phyloP scores from a whole-genome alignment of 1,284 basidiomycete genomes.

The Cutaneotrichosporon arboriforme region DNA sequence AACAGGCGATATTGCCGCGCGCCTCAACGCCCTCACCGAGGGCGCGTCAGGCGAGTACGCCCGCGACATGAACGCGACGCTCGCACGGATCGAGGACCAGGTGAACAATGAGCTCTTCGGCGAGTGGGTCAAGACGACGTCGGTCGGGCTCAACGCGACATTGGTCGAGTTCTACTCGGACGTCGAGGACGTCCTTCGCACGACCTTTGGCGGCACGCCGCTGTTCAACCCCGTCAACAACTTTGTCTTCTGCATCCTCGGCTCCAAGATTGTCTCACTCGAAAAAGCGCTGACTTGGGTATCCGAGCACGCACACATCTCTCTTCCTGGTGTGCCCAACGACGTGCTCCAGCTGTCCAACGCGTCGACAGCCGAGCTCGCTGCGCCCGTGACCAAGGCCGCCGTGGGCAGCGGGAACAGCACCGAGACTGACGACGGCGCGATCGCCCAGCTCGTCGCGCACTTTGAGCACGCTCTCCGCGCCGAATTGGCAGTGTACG shows the following conservation, averaged over 20 bases:
- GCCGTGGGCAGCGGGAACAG: constrained; percentile 60
- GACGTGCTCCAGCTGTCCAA: constrained; percentile 70
- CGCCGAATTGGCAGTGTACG: constrained; percentile 76
- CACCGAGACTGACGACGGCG: constrained; percentile 54
- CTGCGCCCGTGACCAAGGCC: constrained; percentile 68
- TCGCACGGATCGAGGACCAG: constrained; percentile 62
- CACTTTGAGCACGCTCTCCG: constrained; percentile 66
- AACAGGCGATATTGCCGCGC: constrained; percentile 63
- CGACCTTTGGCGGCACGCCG: constrained; percentile 74
- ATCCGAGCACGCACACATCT: constrained; percentile 73
- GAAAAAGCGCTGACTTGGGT: constrained; percentile 87
- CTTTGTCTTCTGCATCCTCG: constrained; percentile 82
- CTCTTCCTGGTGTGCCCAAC: constrained; percentile 68
- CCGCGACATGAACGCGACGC: constrained; percentile 63
- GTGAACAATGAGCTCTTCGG: constrained; percentile 84
- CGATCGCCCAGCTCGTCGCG: constrained; percentile 67
- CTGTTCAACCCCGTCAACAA: constrained; percentile 74
- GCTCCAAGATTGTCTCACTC: constrained; percentile 77
- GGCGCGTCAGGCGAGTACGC: constrained; percentile 74
- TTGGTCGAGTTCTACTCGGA: constrained; percentile 52
- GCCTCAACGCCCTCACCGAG: constrained; percentile 72
- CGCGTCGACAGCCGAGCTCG: constrained; percentile 64
- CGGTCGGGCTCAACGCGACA: constrained; percentile 68
- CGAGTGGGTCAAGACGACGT: constrained; percentile 84
- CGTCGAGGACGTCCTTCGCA: constrained; percentile 37